phyloP scores from a whole-genome alignment of 768 basidiomycete genomes.

The Boletus vinaceobasis region DNA sequence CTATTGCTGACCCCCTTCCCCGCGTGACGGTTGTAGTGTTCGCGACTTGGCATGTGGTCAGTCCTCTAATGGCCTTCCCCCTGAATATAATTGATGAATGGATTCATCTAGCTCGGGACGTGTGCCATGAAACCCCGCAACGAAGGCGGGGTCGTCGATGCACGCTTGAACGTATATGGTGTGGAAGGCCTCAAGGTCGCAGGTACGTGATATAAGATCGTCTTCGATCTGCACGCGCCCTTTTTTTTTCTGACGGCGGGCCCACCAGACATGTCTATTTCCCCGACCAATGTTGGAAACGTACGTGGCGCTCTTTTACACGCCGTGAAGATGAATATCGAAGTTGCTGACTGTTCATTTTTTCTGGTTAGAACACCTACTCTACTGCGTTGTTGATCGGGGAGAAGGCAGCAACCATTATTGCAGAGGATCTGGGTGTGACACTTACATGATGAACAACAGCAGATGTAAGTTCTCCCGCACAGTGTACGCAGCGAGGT shows the following conservation, averaged over 20 bases:
- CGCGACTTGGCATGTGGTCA: constrained; percentile 16
- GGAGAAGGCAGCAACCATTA: constrained; percentile 60
- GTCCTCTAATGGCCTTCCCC: not conserved
- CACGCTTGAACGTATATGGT: constrained; percentile 59
- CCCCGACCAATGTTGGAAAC: constrained; percentile 24
- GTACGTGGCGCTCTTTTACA: constrained; percentile 1
- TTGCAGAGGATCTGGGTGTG: constrained; percentile 46
- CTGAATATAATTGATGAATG: no score
- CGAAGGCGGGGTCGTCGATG: constrained; percentile 60
- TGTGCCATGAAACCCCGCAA: constrained; percentile 66
- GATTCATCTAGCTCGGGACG: constrained; percentile 49
- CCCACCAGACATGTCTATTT: constrained; percentile 37
- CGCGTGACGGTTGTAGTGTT: not conserved
- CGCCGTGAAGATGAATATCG: no score
- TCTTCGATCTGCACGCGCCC: no score
- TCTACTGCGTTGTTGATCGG: constrained; percentile 46
- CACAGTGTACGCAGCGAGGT: no score
- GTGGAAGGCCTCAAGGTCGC: constrained; percentile 58
- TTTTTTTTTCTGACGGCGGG: not conserved
- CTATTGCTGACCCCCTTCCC: not conserved
- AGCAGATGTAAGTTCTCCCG: not conserved
- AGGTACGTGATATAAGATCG: constrained; percentile 31
- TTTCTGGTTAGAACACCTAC: constrained; percentile 36
- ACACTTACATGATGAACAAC: not conserved
- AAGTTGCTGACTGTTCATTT: not conserved